Conservation (phyloP, 257 asterid species). For the Salvia miltiorrhiza region DNA sequence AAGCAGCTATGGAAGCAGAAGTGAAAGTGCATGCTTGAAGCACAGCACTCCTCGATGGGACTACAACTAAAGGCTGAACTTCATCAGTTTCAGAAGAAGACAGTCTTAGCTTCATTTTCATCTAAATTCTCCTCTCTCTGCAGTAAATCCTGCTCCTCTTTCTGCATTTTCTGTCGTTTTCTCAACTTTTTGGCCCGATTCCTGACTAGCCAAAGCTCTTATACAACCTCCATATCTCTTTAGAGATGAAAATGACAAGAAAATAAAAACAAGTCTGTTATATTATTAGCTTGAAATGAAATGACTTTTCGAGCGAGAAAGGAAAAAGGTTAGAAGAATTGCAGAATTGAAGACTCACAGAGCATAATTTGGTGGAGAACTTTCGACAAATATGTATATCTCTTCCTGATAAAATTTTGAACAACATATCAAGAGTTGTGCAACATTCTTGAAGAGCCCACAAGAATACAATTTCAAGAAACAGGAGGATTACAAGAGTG, state of each 20-base stretch:
- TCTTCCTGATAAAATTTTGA: conserved; percentile 32
- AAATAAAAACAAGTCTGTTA: background rate
- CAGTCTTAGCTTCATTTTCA: conserved; percentile 24
- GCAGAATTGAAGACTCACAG: conserved; percentile 41
- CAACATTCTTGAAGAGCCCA: background rate
- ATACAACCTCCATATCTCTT: conserved; percentile 38
- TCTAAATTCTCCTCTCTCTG: conserved; percentile 26
- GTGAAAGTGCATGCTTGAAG: conserved; percentile 80
- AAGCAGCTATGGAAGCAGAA: conserved; percentile 54
- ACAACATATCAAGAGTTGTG: conserved; percentile 1
- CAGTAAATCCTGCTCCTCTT: conserved; percentile 24
- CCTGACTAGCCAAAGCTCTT: conserved; percentile 47
- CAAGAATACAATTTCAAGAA: background rate
- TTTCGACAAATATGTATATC: conserved; percentile 30
- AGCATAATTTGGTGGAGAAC: conserved; percentile 28
- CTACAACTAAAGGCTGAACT: conserved; percentile 21
- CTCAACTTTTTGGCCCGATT: conserved; percentile 46
- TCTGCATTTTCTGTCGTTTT: conserved; percentile 32
- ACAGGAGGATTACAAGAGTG: background rate
- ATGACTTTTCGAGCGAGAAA: background rate
- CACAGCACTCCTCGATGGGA: conserved; percentile 68
- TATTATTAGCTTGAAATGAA: background rate
- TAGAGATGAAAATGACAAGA: background rate
- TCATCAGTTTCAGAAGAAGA: conserved; percentile 22
- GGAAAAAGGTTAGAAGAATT: background rate